Conservation (phyloP, 495 filamentous ascomycete species). For the Margaritispora aquatica region DNA sequence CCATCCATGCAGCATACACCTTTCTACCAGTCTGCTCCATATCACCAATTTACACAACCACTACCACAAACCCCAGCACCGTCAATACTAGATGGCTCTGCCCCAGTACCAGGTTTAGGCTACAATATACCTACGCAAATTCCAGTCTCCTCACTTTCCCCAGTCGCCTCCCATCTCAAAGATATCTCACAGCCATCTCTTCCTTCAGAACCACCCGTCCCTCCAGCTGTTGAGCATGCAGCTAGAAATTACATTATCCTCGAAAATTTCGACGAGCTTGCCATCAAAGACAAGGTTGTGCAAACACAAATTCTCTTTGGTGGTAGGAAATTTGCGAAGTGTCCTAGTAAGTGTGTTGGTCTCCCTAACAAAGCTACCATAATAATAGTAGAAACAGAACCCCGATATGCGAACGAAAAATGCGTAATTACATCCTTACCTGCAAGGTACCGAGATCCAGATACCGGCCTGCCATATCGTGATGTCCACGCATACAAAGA, state of each 20-base stretch:
- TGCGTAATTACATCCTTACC: constrained; percentile 78
- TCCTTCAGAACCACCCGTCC: constrained; percentile 10
- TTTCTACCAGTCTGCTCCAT: constrained; percentile 9
- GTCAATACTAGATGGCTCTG: constrained; percentile 22
- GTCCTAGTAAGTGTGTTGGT: constrained; percentile 35
- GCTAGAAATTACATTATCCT: constrained; percentile 42
- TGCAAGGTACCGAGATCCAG: constrained; percentile 70
- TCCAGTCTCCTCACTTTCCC: constrained; percentile 8
- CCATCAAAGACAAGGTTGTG: constrained; percentile 46
- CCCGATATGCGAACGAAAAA: constrained; percentile 34
- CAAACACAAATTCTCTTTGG: constrained; percentile 49
- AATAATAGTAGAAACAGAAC: constrained; percentile 23
- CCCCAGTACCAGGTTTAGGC: constrained; percentile 22
- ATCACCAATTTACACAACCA: constrained; percentile 4
- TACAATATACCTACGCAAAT: constrained; percentile 6
- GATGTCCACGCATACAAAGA: constrained; percentile 69
- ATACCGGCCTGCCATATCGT: constrained; percentile 68
- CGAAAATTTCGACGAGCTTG: constrained; percentile 48
- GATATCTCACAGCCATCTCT: constrained; percentile 2
- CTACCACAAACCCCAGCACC: constrained; percentile 24
- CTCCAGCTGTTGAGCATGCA: constrained; percentile 21
- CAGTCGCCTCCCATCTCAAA: constrained; percentile 4
- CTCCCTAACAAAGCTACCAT: background rate
- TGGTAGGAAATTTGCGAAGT: constrained; percentile 42
- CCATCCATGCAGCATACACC: constrained; percentile 1